phyloP scores from a whole-genome alignment of 331 rosid genomes.

The Quercus tomentella region DNA sequence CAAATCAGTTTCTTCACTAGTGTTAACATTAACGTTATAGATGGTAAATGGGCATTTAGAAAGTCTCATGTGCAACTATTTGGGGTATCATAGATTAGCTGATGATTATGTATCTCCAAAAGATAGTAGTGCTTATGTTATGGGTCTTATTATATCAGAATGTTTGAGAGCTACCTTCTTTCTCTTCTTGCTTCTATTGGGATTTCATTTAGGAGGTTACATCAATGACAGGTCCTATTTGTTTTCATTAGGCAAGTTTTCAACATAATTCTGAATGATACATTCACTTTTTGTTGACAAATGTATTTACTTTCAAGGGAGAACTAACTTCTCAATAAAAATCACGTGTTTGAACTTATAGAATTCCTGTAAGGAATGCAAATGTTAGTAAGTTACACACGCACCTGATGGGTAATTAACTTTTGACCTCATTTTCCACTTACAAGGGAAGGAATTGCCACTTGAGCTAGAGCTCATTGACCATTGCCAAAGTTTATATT shows the following conservation, averaged over 20 bases:
- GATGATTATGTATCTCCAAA: neutral
- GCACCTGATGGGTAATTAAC: too few relatives aligned
- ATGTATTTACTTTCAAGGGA: too few relatives aligned
- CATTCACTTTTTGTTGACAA: too few relatives aligned
- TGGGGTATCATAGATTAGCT: neutral
- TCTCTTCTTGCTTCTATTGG: neutral
- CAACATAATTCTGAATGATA: too few relatives aligned
- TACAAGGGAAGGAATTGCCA: constrained; percentile 2
- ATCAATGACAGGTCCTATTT: neutral
- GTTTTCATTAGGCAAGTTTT: neutral
- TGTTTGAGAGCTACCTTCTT: neutral
- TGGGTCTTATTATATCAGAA: neutral
- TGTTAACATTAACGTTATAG: neutral
- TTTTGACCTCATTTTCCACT: neutral
- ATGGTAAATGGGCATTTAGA: neutral
- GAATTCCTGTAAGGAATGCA: neutral
- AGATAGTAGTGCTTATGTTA: neutral
- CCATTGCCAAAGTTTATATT: neutral
- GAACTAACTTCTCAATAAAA: too few relatives aligned
- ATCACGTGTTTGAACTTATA: neutral
- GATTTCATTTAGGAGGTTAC: neutral
- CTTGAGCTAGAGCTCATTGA: neutral
- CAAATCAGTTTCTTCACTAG: neutral
- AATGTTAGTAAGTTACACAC: neutral
- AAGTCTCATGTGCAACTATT: neutral